Percentiles rank a stretch among this genome's conserved stretches.
Conservation (phyloP, 768 basidiomycete genomes). For the Lentinula aciculospora region DNA sequence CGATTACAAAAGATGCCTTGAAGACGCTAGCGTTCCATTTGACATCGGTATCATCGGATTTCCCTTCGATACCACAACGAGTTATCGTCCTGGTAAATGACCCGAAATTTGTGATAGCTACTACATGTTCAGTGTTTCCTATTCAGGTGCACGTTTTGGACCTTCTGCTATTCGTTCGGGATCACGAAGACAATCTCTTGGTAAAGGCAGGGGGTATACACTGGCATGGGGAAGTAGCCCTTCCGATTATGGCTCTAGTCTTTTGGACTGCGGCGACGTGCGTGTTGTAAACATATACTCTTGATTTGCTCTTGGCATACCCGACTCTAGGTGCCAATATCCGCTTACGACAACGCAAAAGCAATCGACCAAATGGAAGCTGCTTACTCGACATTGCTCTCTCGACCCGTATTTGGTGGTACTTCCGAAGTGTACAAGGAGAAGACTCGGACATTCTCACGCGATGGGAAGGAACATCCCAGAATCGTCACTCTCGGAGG, state of each 20-base stretch:
- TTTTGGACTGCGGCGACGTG: conserved; percentile 70
- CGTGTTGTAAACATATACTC: conserved; percentile 8
- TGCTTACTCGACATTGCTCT: conserved; percentile 57
- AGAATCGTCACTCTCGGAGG: conserved; percentile 62
- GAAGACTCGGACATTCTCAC: conserved; percentile 30
- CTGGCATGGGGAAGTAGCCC: conserved; percentile 51
- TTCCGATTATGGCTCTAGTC: conserved; percentile 34
- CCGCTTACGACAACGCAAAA: conserved; percentile 55
- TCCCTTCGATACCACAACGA: conserved; percentile 53
- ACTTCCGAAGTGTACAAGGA: conserved; percentile 13
- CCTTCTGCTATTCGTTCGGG: conserved; percentile 63
- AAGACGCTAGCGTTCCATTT: conserved; percentile 33
- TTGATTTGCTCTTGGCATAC: no score
- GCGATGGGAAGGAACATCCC: conserved; percentile 57
- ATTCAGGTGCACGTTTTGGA: conserved; percentile 59
- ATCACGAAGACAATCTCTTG: conserved; percentile 37
- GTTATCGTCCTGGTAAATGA: conserved; percentile 30
- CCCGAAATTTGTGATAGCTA: not conserved
- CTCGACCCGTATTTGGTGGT: conserved; percentile 32
- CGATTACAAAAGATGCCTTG: conserved; percentile 50
- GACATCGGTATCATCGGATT: conserved; percentile 64
- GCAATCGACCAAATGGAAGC: conserved; percentile 66
- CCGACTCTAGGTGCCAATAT: conserved; percentile 20
- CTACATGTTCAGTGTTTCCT: not conserved
- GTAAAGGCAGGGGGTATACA: conserved; percentile 36